These are phyloP conservation scores for Friedmanniomyces endolithicus DNA, from an alignment of 495 filamentous ascomycete species.

Conservation along the genomic window DNA sequence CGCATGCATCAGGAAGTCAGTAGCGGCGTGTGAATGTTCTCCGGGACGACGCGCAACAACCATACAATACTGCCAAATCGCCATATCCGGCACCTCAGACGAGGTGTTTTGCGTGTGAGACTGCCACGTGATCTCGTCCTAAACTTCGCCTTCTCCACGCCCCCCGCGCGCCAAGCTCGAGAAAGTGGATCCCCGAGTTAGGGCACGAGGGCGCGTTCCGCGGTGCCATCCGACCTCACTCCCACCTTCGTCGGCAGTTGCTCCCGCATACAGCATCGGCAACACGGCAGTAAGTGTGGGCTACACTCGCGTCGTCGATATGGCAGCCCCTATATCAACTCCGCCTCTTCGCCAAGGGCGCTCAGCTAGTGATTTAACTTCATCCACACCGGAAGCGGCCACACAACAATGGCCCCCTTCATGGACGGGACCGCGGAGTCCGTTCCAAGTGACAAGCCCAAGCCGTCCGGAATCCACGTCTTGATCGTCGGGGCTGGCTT, in stretches of 20 bases:
- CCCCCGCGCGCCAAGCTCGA: no score
- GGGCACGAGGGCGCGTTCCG: not conserved
- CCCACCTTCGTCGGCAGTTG: not conserved
- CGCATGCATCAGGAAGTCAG: no score
- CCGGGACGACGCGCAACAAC: no score
- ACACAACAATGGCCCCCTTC: slow-evolving; percentile 9
- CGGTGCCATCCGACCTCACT: not conserved
- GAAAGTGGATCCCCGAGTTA: not conserved
- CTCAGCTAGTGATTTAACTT: not conserved
- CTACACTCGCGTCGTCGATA: not conserved
- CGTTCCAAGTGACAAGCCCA: not conserved
- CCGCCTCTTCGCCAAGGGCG: not conserved
- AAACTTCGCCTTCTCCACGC: not conserved
- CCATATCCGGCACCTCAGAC: not conserved
- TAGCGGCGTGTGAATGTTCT: no score
- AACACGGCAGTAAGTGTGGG: not conserved
- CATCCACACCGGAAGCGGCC: not conserved
- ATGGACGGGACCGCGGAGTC: not conserved
- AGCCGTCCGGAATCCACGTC: slow-evolving; percentile 42
- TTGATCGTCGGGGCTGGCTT: slow-evolving; percentile 52
- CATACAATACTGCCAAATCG: not conserved
- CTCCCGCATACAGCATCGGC: not conserved
- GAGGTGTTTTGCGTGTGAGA: not conserved
- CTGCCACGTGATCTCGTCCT: not conserved
- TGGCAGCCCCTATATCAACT: not conserved